phyloP scores from a whole-genome alignment of 2,329 filamentous ascomycete species.

The Sordariomycetes sp. region DNA sequence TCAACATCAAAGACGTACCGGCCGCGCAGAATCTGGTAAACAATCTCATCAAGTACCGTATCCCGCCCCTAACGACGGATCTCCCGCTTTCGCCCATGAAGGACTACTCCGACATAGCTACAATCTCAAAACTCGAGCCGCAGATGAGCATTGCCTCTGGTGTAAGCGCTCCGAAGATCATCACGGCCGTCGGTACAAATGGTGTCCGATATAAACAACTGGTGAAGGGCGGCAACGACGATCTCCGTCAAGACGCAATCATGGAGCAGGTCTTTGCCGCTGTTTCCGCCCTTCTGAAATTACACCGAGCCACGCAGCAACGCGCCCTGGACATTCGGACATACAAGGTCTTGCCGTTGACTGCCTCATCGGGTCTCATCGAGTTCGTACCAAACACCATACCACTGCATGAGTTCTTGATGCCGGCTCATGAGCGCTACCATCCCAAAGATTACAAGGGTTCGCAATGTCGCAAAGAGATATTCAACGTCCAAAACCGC shows the following conservation, averaged over 20 bases:
- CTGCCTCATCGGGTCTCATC: constrained; percentile 78
- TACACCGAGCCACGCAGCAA: constrained; percentile 79
- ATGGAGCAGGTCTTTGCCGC: constrained; percentile 99
- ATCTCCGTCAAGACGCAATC: constrained; percentile 91
- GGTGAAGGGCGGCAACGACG: constrained; percentile 92
- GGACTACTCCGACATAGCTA: constrained; percentile 69
- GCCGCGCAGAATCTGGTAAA: constrained; percentile 55
- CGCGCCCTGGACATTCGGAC: constrained; percentile 85
- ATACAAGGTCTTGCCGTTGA: constrained; percentile 92
- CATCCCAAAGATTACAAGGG: constrained; percentile 76
- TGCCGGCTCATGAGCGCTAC: constrained; percentile 83
- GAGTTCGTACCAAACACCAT: constrained; percentile 95
- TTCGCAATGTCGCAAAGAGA: constrained; percentile 68
- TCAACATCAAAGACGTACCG: constrained; percentile 53
- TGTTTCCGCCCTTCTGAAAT: constrained; percentile 80
- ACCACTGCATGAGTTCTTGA: constrained; percentile 82
- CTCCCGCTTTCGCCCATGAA: constrained; percentile 64
- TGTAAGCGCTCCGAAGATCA: constrained; percentile 87
- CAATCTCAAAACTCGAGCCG: constrained; percentile 62
- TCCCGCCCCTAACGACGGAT: constrained; percentile 86
- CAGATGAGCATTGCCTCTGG: constrained; percentile 81
- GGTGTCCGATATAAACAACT: constrained; percentile 79
- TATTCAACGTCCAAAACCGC: constrained; percentile 62
- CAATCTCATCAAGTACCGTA: constrained; percentile 52
- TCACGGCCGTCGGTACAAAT: constrained; percentile 71